Percentiles rank a stretch among this genome's conserved stretches.
Conservation (phyloP, 331 rosid genomes). For the Dryas integrifolia region DNA sequence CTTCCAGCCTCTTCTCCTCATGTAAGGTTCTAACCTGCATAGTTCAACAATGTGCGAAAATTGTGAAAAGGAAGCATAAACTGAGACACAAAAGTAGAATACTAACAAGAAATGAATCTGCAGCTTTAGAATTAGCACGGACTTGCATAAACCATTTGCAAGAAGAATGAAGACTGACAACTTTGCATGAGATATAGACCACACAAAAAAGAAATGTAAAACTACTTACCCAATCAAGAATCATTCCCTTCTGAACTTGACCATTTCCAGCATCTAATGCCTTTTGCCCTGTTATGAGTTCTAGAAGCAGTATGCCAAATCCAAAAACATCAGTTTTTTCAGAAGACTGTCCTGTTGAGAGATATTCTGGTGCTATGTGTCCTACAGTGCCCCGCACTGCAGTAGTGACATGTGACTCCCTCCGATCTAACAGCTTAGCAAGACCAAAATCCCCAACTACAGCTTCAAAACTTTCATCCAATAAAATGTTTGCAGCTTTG, state of each 20-base stretch:
- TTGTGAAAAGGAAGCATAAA: not conserved
- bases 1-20: constrained; percentile 70
- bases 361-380: constrained; percentile 92
- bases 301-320: constrained; percentile 86
- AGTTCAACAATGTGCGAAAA: constrained; percentile 12
- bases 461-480: constrained; percentile 89
- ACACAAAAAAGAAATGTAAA: constrained; percentile 11
- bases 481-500: constrained; percentile 91
- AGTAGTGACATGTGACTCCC: constrained; percentile 96
- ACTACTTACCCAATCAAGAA: constrained; percentile 80
- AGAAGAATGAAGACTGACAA: not conserved
- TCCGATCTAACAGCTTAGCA: constrained; percentile 88
- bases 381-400: constrained; percentile 96
- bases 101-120: not conserved
- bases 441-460: constrained; percentile 98
- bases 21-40: constrained; percentile 72
- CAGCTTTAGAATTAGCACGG: not conserved
- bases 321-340: constrained; percentile 96
- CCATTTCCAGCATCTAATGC: constrained; percentile 87
- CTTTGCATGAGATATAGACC: not conserved
- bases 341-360: constrained; percentile 94
- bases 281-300: constrained; percentile 86
- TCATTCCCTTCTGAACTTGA: constrained; percentile 92
- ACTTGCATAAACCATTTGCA: not conserved
- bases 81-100: not conserved